Evolutionary conservation across 352 stramenopile genomes (phyloP).

Genomic region (Phytopythium helicoides): DNA sequence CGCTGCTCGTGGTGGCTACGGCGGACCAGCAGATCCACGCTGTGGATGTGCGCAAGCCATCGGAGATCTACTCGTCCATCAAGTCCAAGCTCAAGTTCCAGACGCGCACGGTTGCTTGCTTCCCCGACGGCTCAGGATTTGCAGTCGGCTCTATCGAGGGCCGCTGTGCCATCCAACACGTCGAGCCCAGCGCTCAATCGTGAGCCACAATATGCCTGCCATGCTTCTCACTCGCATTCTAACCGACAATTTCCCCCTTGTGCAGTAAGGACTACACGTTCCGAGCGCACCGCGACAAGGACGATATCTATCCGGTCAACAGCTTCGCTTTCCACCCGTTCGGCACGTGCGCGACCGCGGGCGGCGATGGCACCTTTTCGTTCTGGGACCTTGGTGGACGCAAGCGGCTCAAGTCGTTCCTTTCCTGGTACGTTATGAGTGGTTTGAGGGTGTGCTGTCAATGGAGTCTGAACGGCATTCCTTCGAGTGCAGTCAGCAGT

Average conservation of each 20-base stretch:
- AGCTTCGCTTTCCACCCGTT: slow-evolving; percentile 90
- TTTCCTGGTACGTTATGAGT: slow-evolving; percentile 49
- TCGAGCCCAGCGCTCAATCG: slow-evolving; percentile 77
- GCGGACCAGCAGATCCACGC: slow-evolving; percentile 89
- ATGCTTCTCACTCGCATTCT: neutral
- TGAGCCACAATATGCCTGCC: too few relatives aligned
- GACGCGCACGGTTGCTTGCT: slow-evolving; percentile 85
- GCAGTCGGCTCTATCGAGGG: slow-evolving; percentile 91
- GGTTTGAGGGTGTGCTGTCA: too few relatives aligned
- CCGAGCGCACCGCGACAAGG: slow-evolving; percentile 88
- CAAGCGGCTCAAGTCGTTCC: slow-evolving; percentile 93
- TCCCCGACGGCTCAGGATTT: slow-evolving; percentile 87
- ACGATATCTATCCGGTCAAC: slow-evolving; percentile 89
- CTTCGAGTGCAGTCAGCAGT: slow-evolving; percentile 77
- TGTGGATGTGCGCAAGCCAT: slow-evolving; percentile 82
- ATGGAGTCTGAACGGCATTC: too few relatives aligned
- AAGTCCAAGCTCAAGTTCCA: slow-evolving; percentile 87
- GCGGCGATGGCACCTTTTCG: slow-evolving; percentile 94
- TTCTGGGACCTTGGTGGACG: slow-evolving; percentile 99
- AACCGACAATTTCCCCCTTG: neutral
- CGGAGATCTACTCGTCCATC: slow-evolving; percentile 84
- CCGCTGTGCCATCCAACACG: slow-evolving; percentile 88
- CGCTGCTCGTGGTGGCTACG: slow-evolving; percentile 93
- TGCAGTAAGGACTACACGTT: slow-evolving; percentile 88
- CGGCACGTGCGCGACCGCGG: slow-evolving; percentile 95